Conservation (phyloP, 1,284 basidiomycete genomes). For the Chiua sp. region DNA sequence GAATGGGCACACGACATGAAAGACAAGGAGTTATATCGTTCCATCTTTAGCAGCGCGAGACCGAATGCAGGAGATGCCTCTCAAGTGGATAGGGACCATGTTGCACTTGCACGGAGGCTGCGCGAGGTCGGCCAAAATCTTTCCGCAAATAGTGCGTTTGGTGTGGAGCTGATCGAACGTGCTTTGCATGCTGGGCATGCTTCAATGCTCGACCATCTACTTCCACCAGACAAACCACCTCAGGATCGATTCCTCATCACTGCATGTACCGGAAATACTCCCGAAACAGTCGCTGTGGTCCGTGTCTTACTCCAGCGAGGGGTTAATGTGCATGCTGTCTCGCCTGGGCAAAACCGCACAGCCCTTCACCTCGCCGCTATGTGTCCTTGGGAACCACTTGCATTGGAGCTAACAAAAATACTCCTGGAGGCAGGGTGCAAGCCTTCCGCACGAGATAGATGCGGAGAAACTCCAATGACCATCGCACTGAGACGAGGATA, state of each 20-base stretch:
- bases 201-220: not conserved
- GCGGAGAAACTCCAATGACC: not conserved
- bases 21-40: not conserved
- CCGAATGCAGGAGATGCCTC: not conserved
- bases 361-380: not conserved
- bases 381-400: not conserved
- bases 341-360: not conserved
- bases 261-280: not conserved
- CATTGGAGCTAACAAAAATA: not conserved
- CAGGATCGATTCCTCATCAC: not conserved
- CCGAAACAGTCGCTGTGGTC: not conserved
- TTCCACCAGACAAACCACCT: not conserved
- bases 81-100: not conserved
- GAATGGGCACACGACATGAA: not conserved
- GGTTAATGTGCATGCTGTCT: not conserved
- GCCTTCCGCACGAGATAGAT: not conserved
- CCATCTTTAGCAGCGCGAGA: not conserved
- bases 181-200: not conserved
- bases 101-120: not conserved
- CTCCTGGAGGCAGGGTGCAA: not conserved
- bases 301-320: not conserved
- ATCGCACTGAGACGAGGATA: not conserved
- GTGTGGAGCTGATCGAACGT: not conserved
- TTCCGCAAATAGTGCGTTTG: not conserved
- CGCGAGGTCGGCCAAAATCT: not conserved